Evolutionary conservation across 2,329 filamentous ascomycete species (phyloP).

Genomic region (Epichloe gansuensis): DNA sequence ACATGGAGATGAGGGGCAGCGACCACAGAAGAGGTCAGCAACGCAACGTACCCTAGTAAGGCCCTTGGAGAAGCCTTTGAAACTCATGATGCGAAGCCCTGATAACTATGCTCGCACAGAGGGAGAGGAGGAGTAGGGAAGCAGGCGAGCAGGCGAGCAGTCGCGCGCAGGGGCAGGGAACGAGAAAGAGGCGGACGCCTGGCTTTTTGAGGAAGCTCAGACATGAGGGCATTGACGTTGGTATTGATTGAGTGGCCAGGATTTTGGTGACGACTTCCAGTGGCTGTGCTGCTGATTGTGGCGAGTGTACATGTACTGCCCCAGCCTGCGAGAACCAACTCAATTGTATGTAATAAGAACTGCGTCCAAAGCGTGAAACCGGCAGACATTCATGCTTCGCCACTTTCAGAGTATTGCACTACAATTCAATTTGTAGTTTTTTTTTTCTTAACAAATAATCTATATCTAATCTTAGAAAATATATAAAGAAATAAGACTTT

Average conservation of each 20-base stretch:
- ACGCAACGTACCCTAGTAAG: constrained; percentile 56
- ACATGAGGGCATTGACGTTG: constrained; percentile 5
- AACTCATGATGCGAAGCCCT: constrained; percentile 56
- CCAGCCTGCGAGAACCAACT: too few relatives aligned
- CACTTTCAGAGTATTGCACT: too few relatives aligned
- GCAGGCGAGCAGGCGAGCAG: not conserved
- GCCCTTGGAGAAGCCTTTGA: constrained; percentile 91
- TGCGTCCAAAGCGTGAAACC: too few relatives aligned
- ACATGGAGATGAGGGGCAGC: constrained; percentile 18
- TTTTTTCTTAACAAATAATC: too few relatives aligned
- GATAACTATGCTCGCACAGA: not conserved
- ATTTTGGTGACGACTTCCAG: constrained; percentile 5
- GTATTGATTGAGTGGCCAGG: not conserved
- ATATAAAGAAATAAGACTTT: too few relatives aligned
- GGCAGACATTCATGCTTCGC: not conserved
- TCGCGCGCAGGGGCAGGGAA: constrained; percentile 1
- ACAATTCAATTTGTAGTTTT: too few relatives aligned
- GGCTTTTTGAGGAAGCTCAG: constrained; percentile 2
- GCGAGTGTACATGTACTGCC: not conserved
- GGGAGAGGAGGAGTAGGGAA: not conserved
- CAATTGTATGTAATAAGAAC: too few relatives aligned
- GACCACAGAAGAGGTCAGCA: constrained; percentile 3
- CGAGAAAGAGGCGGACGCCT: not conserved
- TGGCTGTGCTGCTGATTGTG: constrained; percentile 9
- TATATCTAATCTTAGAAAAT: too few relatives aligned